phyloP scores from a whole-genome alignment of 2,329 filamentous ascomycete species.

The Aspergillaceae sp. region DNA sequence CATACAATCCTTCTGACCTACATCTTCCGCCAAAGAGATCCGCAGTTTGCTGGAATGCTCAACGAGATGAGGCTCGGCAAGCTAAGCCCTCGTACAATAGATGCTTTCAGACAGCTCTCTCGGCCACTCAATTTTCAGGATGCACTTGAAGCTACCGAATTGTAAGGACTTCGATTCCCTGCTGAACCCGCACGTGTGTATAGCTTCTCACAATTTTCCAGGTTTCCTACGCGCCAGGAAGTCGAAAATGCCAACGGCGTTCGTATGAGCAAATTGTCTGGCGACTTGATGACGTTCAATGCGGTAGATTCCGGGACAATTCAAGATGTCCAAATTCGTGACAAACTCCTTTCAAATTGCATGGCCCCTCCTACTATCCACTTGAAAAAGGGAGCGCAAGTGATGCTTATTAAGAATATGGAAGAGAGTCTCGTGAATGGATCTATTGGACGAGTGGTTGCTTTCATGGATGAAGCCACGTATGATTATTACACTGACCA shows the following conservation, averaged over 20 bases:
- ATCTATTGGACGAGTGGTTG: constrained; percentile 75
- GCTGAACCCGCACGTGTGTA: neutral
- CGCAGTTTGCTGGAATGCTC: constrained; percentile 83
- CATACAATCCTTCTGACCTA: constrained; percentile 93
- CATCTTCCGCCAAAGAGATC: constrained; percentile 91
- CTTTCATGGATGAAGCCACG: constrained; percentile 63
- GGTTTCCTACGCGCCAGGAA: constrained; percentile 80
- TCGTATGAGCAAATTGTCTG: constrained; percentile 64
- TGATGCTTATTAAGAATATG: constrained; percentile 99
- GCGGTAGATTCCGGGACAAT: constrained; percentile 64
- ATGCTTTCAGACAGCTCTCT: constrained; percentile 64
- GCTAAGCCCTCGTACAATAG: constrained; percentile 66
- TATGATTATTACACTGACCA: constrained; percentile 52
- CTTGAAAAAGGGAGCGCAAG: constrained; percentile 85
- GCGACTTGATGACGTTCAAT: constrained; percentile 59
- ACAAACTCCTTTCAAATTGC: constrained; percentile 76
- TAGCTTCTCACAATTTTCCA: constrained; percentile 22
- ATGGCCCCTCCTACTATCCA: constrained; percentile 79
- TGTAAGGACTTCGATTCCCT: constrained; percentile 41
- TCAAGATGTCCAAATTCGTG: constrained; percentile 57
- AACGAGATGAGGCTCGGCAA: constrained; percentile 94
- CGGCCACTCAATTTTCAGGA: constrained; percentile 66
- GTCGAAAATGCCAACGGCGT: constrained; percentile 77
- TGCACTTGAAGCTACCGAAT: constrained; percentile 71
- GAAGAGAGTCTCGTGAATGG: constrained; percentile 92